Evolutionary conservation across 495 filamentous ascomycete species (phyloP).

Genomic region (Aspergillus hancockii): DNA sequence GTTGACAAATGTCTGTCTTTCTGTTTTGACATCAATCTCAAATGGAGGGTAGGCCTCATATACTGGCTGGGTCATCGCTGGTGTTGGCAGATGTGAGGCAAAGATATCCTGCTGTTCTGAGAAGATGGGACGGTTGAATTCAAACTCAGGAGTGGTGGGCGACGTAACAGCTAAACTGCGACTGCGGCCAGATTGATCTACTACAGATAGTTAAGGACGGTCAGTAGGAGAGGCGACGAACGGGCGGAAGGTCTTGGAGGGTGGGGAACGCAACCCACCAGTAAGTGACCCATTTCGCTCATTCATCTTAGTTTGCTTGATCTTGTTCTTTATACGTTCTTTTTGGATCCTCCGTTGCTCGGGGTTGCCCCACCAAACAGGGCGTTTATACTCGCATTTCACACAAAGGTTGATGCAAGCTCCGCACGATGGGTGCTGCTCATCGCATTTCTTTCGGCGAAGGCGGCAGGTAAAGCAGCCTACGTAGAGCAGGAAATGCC

Average conservation of each 20-base stretch:
- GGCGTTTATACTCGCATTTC: constrained; percentile 91
- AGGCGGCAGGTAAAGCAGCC: constrained; percentile 97
- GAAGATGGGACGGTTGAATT: constrained; percentile 66
- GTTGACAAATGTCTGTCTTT: constrained; percentile 91
- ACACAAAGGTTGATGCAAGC: constrained; percentile 88
- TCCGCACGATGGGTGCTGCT: constrained; percentile 79
- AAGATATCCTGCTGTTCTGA: constrained; percentile 60
- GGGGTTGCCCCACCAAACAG: constrained; percentile 94
- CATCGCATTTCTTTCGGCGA: constrained; percentile 97
- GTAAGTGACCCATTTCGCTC: constrained; percentile 68
- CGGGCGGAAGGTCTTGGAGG: not conserved
- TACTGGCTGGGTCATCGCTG: constrained; percentile 29
- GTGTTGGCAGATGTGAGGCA: constrained; percentile 50
- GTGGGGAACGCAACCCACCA: constrained; percentile 23
- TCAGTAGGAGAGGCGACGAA: not conserved
- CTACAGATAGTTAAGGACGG: not conserved
- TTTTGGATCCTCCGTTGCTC: constrained; percentile 84
- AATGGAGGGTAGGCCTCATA: constrained; percentile 65
- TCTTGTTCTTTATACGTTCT: constrained; percentile 93
- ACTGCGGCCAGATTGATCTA: constrained; percentile 22
- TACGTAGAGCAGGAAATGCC: constrained; percentile 33
- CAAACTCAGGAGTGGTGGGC: constrained; percentile 69
- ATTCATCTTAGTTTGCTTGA: constrained; percentile 91
- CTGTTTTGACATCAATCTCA: constrained; percentile 94
- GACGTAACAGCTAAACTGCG: constrained; percentile 44